Evolutionary conservation across 2,329 filamentous ascomycete species (phyloP), one percentile per base, ranked within the genome.

Genomic region (Endoconidiophora polonica): DNA sequence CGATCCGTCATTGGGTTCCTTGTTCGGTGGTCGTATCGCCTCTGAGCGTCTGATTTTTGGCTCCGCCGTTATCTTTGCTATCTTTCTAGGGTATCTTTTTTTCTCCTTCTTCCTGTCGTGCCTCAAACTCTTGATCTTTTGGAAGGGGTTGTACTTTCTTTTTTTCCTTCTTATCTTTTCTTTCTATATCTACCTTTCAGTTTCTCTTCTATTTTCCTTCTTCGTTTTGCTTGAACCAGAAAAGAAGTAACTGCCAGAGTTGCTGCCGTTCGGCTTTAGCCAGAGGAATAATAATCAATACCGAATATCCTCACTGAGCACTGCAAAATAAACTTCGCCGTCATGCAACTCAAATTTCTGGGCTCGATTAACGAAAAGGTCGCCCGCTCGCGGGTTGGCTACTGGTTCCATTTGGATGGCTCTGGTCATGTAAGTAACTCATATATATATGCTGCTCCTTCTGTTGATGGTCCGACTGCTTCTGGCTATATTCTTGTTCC

Each of bases 391-490:
- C 63, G 71, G 33, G 71, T 86, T 53, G 84, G 84, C 55, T 69
- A 71, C 56, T 83, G 79, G 68, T 94, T 94, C 66, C 76, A 78
- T 56, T 76, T 94, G 39, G 85, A 93, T 55, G 83, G 83, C 56
- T 86, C 76, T 38, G 85, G 85, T 58, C 83, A 90, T 74, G 82
- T 85, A 74, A 70, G 79, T 73, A 16, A 18, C 16, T 45, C 7
- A 12, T 36, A 10, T 38, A 10, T 38, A 39, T n/a, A n/a, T 3
- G 9, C 18, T 33, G 26, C 5, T 44, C 20, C 22, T 26, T 20
- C 7, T 18, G 14, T 23, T 39, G 7, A 5, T 33, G 43, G 37
- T 24, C 22, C 18, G n/a, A 26, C 48, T 43, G 6, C 46, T 40
- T 2, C 20, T 22, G 26, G 18, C 4, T 12, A 16, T 24, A 6